Percentiles rank a stretch among this genome's conserved stretches.
Conservation (phyloP, 169 alveolate species). For the Cryptosporidium felis region DNA sequence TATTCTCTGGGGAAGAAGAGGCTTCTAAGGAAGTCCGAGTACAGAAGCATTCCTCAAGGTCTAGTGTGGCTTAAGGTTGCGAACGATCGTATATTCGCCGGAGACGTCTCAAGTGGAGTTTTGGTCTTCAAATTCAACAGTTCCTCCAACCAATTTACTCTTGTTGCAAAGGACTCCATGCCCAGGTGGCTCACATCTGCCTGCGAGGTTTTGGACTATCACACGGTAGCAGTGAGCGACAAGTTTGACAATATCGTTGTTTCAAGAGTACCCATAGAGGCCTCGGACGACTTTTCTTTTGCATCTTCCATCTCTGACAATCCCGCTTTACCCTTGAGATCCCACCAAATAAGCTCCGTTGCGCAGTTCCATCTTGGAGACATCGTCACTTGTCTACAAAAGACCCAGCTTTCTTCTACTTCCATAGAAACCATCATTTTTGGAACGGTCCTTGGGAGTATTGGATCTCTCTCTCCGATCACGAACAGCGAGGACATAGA, state of each 20-base stretch:
- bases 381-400: slow-evolving; percentile 92
- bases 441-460: slow-evolving; percentile 95
- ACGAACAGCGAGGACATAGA: slow-evolving; percentile 91
- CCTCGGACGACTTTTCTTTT: slow-evolving; percentile 19
- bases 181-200: slow-evolving; percentile 96
- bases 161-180: slow-evolving; percentile 90
- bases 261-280: slow-evolving; percentile 82
- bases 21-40: slow-evolving; percentile 94
- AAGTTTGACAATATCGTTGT: slow-evolving; percentile 93
- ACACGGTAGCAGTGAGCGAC: slow-evolving; percentile 92
- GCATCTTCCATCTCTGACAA: slow-evolving; percentile 8
- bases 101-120: slow-evolving; percentile 93
- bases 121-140: slow-evolving; percentile 87
- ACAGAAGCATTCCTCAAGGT: slow-evolving; percentile 85
- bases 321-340: background rate
- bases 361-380: slow-evolving; percentile 98
- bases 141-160: slow-evolving; percentile 78
- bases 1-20: slow-evolving; percentile 97
- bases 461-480: slow-evolving; percentile 95
- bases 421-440: slow-evolving; percentile 91
- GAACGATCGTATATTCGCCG: slow-evolving; percentile 92
- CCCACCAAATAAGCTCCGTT: slow-evolving; percentile 78
- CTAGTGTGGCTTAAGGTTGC: slow-evolving; percentile 82
- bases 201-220: slow-evolving; percentile 91
- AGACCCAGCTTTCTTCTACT: slow-evolving; percentile 85